Evolutionary conservation across 371 early-diverging fungal genomes (phyloP), one percentile per base, ranked within the genome.

Genomic region (Blastocladiella emersonii): DNA sequence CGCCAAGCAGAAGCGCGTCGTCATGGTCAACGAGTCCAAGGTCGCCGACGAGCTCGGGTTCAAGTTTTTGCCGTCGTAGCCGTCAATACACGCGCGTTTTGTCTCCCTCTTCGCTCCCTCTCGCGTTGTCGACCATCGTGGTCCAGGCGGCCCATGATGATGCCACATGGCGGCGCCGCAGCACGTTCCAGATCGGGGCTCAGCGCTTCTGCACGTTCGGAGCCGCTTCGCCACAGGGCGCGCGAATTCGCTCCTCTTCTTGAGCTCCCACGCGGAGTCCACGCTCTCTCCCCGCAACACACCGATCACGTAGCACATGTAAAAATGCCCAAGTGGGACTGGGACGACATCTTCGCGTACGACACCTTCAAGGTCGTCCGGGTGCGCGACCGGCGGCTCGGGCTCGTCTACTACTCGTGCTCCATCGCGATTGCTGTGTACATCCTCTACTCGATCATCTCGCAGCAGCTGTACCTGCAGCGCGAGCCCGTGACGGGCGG

Each of bases 321-420:
- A 39, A 5, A 5, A 39, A 39, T 5, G 13, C 13, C 13, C 39
- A 39, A 39, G 39, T 39, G 13, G 8, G 57, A 57, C 25, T 30
- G 19, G 19, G 57, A 57, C 39, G 57, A 57, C 21, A 10, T 57
- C 23, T 25, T 57, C 25, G n/a, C 27, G 23, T 57, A 57, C 39
- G 25, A 57, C 21, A 57, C 57, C 10, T 57, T 57, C 36, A 57
- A 57, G 39, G 13, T 39, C 5, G 39, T 39, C n/a, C 19, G 57
- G 17, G 66, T 73, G 56, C 45, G 62, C 34, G 73, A 73, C 36
- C 32, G 64, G 23, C 64, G 66, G 34, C 67, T 74, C n/a, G 74
- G 71, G 7, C 2, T 66, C 17, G 25, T 70, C 15, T 68, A 71
- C 62, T 67, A 68, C 34, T 25, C 32, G 25, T 61, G 57, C 34